These are phyloP conservation scores for Lecanosticta acicola DNA, from an alignment of 2,329 filamentous ascomycete genomes.

Conservation along the genomic window DNA sequence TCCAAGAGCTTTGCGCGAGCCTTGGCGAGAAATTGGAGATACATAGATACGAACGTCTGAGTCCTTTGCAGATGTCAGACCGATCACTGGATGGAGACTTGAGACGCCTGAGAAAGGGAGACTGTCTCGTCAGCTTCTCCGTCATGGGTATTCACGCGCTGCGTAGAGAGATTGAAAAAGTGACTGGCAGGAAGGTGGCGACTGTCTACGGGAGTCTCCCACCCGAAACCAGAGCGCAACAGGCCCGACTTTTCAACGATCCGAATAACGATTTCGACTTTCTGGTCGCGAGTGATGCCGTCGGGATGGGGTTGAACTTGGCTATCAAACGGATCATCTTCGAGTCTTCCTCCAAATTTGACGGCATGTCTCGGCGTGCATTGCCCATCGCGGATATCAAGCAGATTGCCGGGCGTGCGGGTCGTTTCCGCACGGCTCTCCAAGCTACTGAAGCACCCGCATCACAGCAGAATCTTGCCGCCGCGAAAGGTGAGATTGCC, in stretches of 20 bases:
- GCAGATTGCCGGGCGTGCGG: slow-evolving; percentile 90
- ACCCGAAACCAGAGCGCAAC: slow-evolving; percentile 85
- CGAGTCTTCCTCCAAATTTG: slow-evolving; percentile 67
- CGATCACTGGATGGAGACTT: slow-evolving; percentile 60
- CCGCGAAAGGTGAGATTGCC: slow-evolving; percentile 22
- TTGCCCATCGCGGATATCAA: slow-evolving; percentile 76
- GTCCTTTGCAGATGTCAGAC: slow-evolving; percentile 63
- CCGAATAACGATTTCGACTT: slow-evolving; percentile 93
- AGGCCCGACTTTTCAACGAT: slow-evolving; percentile 91
- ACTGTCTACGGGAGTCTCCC: slow-evolving; percentile 90
- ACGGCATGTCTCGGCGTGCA: slow-evolving; percentile 52
- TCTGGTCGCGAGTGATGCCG: slow-evolving; percentile 87
- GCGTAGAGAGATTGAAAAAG: slow-evolving; percentile 68
- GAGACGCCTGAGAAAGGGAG: slow-evolving; percentile 70
- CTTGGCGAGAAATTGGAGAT: slow-evolving; percentile 78
- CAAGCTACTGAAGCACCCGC: slow-evolving; percentile 37
- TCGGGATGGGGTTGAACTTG: slow-evolving; percentile 95
- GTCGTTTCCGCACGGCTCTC: slow-evolving; percentile 70
- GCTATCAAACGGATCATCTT: slow-evolving; percentile 86
- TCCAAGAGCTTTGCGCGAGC: slow-evolving; percentile 68
- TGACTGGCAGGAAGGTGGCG: slow-evolving; percentile 74
- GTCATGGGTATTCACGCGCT: slow-evolving; percentile 74
- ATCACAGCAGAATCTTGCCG: slow-evolving; percentile 24
- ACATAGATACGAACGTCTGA: slow-evolving; percentile 78
- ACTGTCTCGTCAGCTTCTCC: slow-evolving; percentile 84